phyloP scores from a whole-genome alignment of 2,329 filamentous ascomycete genomes.

The Scedosporium aurantiacum region DNA sequence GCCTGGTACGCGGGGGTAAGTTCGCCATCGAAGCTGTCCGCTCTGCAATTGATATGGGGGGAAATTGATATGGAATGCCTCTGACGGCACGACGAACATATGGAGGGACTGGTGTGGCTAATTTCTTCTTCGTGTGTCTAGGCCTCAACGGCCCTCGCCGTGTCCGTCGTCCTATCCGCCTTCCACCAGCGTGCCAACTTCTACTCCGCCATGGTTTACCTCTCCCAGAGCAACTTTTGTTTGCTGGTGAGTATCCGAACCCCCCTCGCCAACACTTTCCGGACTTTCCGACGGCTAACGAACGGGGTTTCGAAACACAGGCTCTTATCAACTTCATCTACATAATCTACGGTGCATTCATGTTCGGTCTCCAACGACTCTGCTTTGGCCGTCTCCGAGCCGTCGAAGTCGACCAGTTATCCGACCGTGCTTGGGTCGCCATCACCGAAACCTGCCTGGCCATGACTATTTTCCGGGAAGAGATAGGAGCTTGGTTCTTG shows the following conservation, averaged over 20 bases:
- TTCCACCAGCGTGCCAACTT: slow-evolving; percentile 95
- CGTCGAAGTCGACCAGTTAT: slow-evolving; percentile 92
- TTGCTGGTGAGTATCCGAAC: slow-evolving; percentile 56
- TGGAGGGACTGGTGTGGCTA: background rate
- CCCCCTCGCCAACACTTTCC: background rate
- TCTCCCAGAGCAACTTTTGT: slow-evolving; percentile 92
- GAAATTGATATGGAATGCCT: background rate
- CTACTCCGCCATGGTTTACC: slow-evolving; percentile 94
- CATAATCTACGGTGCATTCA: slow-evolving; percentile 65
- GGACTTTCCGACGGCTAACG: background rate
- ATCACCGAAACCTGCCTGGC: slow-evolving; percentile 93
- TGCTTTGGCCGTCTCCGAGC: slow-evolving; percentile 85
- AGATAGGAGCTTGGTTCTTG: slow-evolving; percentile 87
- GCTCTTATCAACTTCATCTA: slow-evolving; percentile 87
- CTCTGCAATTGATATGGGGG: background rate
- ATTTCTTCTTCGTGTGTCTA: slow-evolving; percentile 20
- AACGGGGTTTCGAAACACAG: slow-evolving; percentile 27
- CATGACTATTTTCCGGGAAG: slow-evolving; percentile 96
- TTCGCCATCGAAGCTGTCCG: slow-evolving; percentile 9
- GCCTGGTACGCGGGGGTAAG: slow-evolving; percentile 51
- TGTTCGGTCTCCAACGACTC: slow-evolving; percentile 79
- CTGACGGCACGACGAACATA: background rate
- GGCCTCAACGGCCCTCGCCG: slow-evolving; percentile 76
- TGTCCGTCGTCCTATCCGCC: slow-evolving; percentile 73
- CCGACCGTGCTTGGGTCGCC: slow-evolving; percentile 96